Evolutionary conservation across 2,329 filamentous ascomycete genomes (phyloP), one percentile per base, ranked within the genome.

Genomic region (Hypomyces rosellus): DNA sequence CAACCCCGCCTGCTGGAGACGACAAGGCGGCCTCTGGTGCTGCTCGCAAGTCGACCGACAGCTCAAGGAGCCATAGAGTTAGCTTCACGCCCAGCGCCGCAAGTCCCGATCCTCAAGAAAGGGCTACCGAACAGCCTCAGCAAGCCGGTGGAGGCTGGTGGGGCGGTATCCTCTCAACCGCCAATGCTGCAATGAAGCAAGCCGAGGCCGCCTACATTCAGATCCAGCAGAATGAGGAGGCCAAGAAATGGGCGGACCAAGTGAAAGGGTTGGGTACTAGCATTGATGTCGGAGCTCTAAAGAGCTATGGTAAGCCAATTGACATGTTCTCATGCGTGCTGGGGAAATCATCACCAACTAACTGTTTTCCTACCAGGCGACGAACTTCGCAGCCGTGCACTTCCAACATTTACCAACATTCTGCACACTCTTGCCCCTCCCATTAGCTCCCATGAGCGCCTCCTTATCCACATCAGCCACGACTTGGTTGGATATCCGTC

Each of bases 401-500:
- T 99, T 33, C 93, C 93, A 30, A 96, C 93, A 42, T 96, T 99
- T 65, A 92, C 91, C 65, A 89, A 90, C 63, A 86, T 99, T 62
- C 82, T 99, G 55, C 89, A 97, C 68, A 96, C 91, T 22, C 84
- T 99, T 57, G 93, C 93, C 0, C 93, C 93, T 42, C 93, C 93
- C 11, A 99, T 99, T 63, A 91, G 90, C 49, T 93, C 92, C 8
- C 93, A 99, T 71, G 93, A 99, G 72, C 88, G 92, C 45, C 86
- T 99, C 7, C 87, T 95, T 62, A 97, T 99, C 61, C 93, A 99
- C 73, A 95, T 93, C 56, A 96, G 92, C 8, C 93, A 99, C 74
- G 93, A 97, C 68, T 81, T 99, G 40, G 84, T 90, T 59, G 89
- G 89, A 59, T 99, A 99, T 67, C 93, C 93, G 3, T 92, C 89